These are phyloP conservation scores for Globisporangium parvum DNA, from an alignment of 352 stramenopile genomes.

Conservation along the genomic window DNA sequence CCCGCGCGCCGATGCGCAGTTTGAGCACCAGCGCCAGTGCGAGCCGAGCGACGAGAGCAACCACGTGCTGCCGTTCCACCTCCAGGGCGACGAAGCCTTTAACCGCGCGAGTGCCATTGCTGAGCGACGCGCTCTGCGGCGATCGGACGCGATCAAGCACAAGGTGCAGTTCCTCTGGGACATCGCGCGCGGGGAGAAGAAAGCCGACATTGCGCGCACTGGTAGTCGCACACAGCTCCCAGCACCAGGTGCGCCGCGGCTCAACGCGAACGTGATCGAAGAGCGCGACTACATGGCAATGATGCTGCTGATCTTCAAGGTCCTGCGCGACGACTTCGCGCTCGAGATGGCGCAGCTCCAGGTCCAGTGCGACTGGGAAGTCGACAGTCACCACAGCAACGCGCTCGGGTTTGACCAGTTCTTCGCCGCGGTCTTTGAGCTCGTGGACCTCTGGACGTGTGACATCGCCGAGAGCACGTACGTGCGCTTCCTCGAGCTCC, in stretches of 20 bases:
- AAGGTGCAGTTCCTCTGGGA: constrained; percentile 65
- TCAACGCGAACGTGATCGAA: constrained; percentile 25
- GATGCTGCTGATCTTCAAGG: constrained; percentile 80
- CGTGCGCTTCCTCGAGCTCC: constrained; percentile 53
- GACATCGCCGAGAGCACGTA: constrained; percentile 68
- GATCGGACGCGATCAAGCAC: constrained; percentile 32
- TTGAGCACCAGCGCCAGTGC: constrained; percentile 49
- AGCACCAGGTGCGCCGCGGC: constrained; percentile 1
- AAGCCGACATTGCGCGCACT: constrained; percentile 14
- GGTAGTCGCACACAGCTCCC: constrained; percentile 3
- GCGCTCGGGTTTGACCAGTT: constrained; percentile 59
- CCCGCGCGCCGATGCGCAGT: constrained; percentile 44
- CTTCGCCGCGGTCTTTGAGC: constrained; percentile 60
- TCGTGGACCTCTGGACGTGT: constrained; percentile 80
- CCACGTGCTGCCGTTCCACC: constrained; percentile 52
- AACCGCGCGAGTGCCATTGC: constrained; percentile 55
- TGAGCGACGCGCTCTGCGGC: constrained; percentile 44
- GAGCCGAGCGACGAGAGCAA: constrained; percentile 9
- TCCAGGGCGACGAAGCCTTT: constrained; percentile 65
- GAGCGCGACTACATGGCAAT: constrained; percentile 60
- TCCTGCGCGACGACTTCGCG: constrained; percentile 64
- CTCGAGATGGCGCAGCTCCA: constrained; percentile 44
- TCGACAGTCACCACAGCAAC: constrained; percentile 61
- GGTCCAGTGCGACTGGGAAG: constrained; percentile 75
- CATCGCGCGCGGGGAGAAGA: constrained; percentile 40